Evolutionary conservation across 2,329 filamentous ascomycete genomes (phyloP).

Genomic region (Camillea tinctor): DNA sequence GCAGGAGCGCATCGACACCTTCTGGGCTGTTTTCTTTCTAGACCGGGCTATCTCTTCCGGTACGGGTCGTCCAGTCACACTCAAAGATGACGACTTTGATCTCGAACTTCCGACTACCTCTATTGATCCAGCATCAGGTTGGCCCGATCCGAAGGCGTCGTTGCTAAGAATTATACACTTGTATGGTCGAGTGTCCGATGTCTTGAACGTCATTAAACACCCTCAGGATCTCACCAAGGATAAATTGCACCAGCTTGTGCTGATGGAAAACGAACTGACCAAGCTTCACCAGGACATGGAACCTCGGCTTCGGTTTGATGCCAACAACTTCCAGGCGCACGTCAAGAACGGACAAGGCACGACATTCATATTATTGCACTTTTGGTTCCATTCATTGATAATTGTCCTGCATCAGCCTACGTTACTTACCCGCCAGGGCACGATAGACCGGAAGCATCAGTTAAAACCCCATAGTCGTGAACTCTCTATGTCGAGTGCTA

Average conservation of each 20-base stretch:
- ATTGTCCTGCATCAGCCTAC: conserved; percentile 84
- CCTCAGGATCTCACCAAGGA: conserved; percentile 73
- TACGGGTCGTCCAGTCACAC: conserved; percentile 78
- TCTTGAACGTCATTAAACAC: conserved; percentile 77
- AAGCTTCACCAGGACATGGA: conserved; percentile 71
- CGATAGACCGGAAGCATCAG: conserved; percentile 59
- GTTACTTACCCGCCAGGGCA: conserved; percentile 72
- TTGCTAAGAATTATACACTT: conserved; percentile 82
- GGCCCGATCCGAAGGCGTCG: conserved; percentile 76
- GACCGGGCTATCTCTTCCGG: conserved; percentile 86
- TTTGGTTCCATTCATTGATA: conserved; percentile 86
- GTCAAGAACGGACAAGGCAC: conserved; percentile 78
- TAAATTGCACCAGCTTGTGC: conserved; percentile 66
- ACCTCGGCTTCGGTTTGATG: conserved; percentile 75
- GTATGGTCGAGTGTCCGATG: conserved; percentile 79
- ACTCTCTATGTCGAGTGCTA: conserved; percentile 81
- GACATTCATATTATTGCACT: conserved; percentile 82
- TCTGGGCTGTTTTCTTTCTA: conserved; percentile 87
- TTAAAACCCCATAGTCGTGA: conserved; percentile 79
- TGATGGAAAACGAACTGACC: conserved; percentile 81
- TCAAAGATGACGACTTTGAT: conserved; percentile 83
- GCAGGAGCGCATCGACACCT: conserved; percentile 80
- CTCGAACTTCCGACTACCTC: conserved; percentile 61
- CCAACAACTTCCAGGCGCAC: conserved; percentile 82
- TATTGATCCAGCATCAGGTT: conserved; percentile 57